Percentiles rank a stretch among this genome's conserved stretches.
Evolutionary conservation across 2,329 filamentous ascomycete species (phyloP).

Genomic region (Diaporthe citriasiana): DNA sequence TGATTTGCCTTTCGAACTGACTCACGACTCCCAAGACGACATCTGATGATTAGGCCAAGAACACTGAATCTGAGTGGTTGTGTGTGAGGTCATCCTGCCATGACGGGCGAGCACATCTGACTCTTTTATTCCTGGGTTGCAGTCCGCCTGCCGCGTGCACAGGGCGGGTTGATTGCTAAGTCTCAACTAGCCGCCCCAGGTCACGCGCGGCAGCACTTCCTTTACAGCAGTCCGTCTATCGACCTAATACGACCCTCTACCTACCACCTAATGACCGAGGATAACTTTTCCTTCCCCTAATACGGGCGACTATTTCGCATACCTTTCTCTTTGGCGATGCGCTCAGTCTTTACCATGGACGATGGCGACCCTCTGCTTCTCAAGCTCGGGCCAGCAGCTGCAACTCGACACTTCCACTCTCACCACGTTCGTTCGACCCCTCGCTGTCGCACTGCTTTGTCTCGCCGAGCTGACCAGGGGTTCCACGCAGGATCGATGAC

Average conservation of each 20-base stretch:
- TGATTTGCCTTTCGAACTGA: not conserved
- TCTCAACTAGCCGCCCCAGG: conserved; percentile 21
- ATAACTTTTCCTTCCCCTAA: not conserved
- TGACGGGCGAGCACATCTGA: conserved; percentile 30
- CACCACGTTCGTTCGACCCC: conserved; percentile 72
- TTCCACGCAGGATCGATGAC: conserved; percentile 77
- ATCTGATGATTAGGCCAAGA: conserved; percentile 23
- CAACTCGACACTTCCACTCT: conserved; percentile 82
- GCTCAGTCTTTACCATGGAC: conserved; percentile 37
- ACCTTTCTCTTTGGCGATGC: conserved; percentile 19
- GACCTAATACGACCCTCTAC: conserved; percentile 14
- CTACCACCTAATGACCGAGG: conserved; percentile 16
- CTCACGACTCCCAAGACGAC: conserved; percentile 7
- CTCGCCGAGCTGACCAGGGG: conserved; percentile 44
- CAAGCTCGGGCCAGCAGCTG: conserved; percentile 87
- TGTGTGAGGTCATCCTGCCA: conserved; percentile 23
- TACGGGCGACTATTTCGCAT: not conserved
- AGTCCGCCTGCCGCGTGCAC: conserved; percentile 26
- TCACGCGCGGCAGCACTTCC: conserved; percentile 26
- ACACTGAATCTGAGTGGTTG: conserved; percentile 11
- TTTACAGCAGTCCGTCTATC: not conserved
- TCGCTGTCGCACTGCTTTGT: conserved; percentile 45
- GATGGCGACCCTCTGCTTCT: conserved; percentile 36
- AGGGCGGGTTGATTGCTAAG: conserved; percentile 26
- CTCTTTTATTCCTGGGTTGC: conserved; percentile 9